phyloP scores from a whole-genome alignment of 2,329 filamentous ascomycete species.

The Knufia petricola region DNA sequence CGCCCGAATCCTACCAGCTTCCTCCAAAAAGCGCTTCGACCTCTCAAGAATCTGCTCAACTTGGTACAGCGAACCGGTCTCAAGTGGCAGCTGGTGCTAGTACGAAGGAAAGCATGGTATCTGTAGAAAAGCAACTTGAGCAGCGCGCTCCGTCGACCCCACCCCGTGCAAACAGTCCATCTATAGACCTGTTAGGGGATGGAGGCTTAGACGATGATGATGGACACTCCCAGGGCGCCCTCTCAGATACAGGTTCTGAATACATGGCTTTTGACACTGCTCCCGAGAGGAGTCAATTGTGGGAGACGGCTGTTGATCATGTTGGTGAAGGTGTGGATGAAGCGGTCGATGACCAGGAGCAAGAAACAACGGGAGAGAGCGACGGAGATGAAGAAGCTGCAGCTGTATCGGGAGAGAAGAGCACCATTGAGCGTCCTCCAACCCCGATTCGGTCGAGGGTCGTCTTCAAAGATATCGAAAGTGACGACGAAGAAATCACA shows the following conservation, averaged over 20 bases:
- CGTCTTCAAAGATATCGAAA: neutral
- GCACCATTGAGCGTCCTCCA: neutral
- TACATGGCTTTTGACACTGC: conserved; percentile 6
- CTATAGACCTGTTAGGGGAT: conserved; percentile 3
- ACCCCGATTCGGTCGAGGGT: neutral
- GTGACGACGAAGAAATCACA: neutral
- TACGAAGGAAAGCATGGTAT: neutral
- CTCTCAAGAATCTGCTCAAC: conserved; percentile 14
- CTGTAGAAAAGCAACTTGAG: neutral
- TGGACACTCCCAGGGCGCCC: neutral
- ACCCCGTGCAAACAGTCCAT: neutral
- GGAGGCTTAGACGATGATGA: neutral
- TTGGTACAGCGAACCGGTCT: conserved; percentile 12
- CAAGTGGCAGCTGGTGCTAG: neutral
- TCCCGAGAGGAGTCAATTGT: conserved; percentile 5
- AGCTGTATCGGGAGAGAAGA: no score
- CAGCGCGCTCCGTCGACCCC: neutral
- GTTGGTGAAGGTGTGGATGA: neutral
- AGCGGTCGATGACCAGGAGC: neutral
- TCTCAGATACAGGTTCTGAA: conserved; percentile 6
- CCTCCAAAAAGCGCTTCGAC: conserved; percentile 6
- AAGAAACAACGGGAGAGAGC: neutral
- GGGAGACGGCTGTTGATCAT: neutral
- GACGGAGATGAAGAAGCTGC: no score
- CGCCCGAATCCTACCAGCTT: neutral